Conservation (phyloP, 192 early-diverging fungal genomes). For the Coemansia sp. region DNA sequence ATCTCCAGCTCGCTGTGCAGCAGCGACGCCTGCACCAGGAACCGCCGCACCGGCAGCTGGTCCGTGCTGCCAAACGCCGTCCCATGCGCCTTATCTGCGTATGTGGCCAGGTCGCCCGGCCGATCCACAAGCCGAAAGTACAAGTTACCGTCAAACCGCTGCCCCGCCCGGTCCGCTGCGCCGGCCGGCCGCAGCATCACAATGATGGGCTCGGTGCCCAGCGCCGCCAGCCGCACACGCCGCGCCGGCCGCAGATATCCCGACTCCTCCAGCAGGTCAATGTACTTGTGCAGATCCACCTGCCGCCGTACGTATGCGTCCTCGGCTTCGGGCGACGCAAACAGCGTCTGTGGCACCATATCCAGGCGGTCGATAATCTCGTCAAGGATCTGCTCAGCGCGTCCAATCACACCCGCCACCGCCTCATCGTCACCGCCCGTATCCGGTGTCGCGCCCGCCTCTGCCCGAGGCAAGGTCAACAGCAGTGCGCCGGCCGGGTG, state of each 20-base stretch:
- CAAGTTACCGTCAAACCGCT: conserved; percentile 58
- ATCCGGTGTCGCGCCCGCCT: too few species aligned
- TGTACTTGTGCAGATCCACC: conserved; percentile 63
- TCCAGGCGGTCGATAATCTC: conserved; percentile 35
- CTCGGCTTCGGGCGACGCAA: conserved; percentile 29
- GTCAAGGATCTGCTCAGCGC: conserved; percentile 30
- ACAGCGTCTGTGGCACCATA: conserved; percentile 33
- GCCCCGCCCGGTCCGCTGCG: conserved; percentile 1
- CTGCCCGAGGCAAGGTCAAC: too few species aligned
- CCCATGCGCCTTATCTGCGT: conserved; percentile 56
- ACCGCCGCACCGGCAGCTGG: conserved; percentile 75
- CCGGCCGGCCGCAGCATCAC: conserved; percentile 66
- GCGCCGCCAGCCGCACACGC: conserved; percentile 54
- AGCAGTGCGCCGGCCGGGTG: too few species aligned
- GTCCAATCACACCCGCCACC: conserved; percentile 4
- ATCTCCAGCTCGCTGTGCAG: conserved; percentile 85
- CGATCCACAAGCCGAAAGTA: conserved; percentile 84
- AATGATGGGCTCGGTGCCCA: conserved; percentile 62
- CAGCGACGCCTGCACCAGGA: conserved; percentile 82
- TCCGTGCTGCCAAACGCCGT: conserved; percentile 21
- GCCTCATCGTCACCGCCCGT: not conserved
- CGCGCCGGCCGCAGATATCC: conserved; percentile 59
- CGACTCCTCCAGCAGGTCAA: conserved; percentile 67
- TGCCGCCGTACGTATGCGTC: conserved; percentile 50
- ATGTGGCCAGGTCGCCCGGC: conserved; percentile 78